These are phyloP conservation scores for Talaromyces sp. DNA, from an alignment of 2,329 filamentous ascomycete genomes.

Conservation along the genomic window DNA sequence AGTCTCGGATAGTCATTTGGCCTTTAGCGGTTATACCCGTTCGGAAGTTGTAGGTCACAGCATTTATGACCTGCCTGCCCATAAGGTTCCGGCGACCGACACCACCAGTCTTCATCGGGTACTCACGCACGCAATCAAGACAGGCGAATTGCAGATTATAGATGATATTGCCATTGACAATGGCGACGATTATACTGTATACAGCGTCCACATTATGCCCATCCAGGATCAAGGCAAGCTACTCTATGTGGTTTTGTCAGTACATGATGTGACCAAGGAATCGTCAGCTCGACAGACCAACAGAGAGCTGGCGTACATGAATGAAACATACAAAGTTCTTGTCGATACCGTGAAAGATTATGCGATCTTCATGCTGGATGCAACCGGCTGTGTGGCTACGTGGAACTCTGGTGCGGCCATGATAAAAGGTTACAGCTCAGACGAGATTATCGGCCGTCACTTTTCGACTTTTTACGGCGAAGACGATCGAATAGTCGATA, in stretches of 20 bases:
- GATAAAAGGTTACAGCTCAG: conserved; percentile 56
- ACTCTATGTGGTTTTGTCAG: conserved; percentile 46
- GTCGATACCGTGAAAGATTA: conserved; percentile 62
- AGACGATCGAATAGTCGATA: conserved; percentile 51
- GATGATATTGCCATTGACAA: conserved; percentile 25
- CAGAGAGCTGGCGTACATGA: conserved; percentile 44
- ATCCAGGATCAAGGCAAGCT: conserved; percentile 43
- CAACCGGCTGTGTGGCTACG: conserved; percentile 55
- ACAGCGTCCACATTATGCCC: conserved; percentile 42
- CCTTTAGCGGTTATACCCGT: conserved; percentile 34
- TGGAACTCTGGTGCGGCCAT: conserved; percentile 59
- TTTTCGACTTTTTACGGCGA: conserved; percentile 58
- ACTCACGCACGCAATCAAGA: conserved; percentile 39
- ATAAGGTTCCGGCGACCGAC: conserved; percentile 36
- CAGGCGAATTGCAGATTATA: conserved; percentile 36
- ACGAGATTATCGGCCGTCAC: conserved; percentile 59
- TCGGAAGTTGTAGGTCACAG: conserved; percentile 38
- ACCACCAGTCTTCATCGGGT: conserved; percentile 38
- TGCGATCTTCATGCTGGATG: conserved; percentile 62
- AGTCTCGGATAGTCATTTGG: conserved; percentile 47
- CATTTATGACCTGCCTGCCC: conserved; percentile 42
- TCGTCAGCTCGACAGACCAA: conserved; percentile 27
- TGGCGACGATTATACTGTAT: conserved; percentile 20
- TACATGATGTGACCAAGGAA: conserved; percentile 40
- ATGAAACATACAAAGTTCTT: conserved; percentile 61